Percentiles rank a stretch among this genome's conserved stretches.
These are phyloP conservation scores for Hypoxylon sp. DNA, from an alignment of 2,329 filamentous ascomycete genomes.

Conservation along the genomic window DNA sequence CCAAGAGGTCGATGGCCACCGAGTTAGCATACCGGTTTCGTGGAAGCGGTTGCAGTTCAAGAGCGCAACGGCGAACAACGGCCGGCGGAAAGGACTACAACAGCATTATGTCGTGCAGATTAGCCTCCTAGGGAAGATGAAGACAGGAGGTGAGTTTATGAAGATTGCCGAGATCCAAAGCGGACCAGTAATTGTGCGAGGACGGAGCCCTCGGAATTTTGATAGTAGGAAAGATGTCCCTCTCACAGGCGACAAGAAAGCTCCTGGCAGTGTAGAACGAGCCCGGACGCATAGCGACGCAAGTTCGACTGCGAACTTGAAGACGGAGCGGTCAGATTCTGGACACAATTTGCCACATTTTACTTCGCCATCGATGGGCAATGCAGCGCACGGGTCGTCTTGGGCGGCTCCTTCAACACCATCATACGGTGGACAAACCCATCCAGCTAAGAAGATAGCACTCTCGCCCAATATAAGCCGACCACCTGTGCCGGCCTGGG, in stretches of 20 bases:
- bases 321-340: conserved; percentile 53
- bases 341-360: conserved; percentile 49
- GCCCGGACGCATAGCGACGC: conserved; percentile 59
- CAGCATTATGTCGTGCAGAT: conserved; percentile 95
- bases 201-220: conserved; percentile 93
- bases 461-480: conserved; percentile 66
- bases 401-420: conserved; percentile 60
- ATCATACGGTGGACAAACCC: conserved; percentile 51
- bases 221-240: conserved; percentile 80
- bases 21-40: conserved; percentile 84
- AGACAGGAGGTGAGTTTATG: conserved; percentile 74
- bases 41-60: conserved; percentile 98
- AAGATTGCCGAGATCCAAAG: conserved; percentile 89
- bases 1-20: conserved; percentile 82
- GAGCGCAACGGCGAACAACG: conserved; percentile 96
- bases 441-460: conserved; percentile 67
- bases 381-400: conserved; percentile 42
- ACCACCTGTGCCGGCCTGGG: conserved; percentile 70
- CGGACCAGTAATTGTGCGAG: conserved; percentile 94
- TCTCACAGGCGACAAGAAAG: conserved; percentile 64
- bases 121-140: conserved; percentile 83
- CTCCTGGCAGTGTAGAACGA: conserved; percentile 64
- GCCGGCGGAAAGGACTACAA: conserved; percentile 91
- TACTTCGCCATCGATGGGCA: conserved; percentile 48
- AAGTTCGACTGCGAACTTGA: conserved; percentile 52